Conservation (phyloP, 441 rosid genomes). For the Brassica balearica region DNA sequence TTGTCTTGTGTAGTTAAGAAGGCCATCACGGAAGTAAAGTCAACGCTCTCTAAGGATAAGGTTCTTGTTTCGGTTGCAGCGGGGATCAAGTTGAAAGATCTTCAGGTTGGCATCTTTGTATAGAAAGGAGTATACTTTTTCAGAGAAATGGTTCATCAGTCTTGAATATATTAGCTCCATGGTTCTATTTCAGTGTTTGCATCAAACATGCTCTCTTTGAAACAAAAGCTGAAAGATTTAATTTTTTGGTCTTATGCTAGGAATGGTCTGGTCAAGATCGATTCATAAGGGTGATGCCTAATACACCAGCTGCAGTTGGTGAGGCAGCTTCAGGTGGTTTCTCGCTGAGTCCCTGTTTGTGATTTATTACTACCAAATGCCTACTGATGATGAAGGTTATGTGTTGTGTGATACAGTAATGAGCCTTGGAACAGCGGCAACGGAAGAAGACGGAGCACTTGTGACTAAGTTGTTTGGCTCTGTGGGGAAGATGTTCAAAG, state of each 20-base stretch:
- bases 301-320: constrained; percentile 89
- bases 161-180: background rate
- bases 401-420: constrained; percentile 51
- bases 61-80: constrained; percentile 93
- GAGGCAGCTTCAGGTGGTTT: constrained; percentile 77
- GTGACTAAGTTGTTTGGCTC: constrained; percentile 77
- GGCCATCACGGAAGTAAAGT: constrained; percentile 64
- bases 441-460: constrained; percentile 74
- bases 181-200: background rate
- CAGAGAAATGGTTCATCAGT: background rate
- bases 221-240: background rate
- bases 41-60: constrained; percentile 64
- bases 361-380: background rate
- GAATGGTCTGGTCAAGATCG: constrained; percentile 88
- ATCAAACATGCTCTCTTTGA: background rate
- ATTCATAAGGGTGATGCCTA: constrained; percentile 89
- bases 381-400: background rate
- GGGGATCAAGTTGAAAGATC: constrained; percentile 77
- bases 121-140: background rate
- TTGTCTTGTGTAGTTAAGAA: constrained; percentile 64
- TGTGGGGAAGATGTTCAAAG: constrained; percentile 84
- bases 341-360: background rate
- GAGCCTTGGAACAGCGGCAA: constrained; percentile 81
- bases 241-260: constrained; percentile 41
- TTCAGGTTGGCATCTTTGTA: constrained; percentile 58